Conservation (phyloP, 345 rosid species). For the Hirschfeldia incana region DNA sequence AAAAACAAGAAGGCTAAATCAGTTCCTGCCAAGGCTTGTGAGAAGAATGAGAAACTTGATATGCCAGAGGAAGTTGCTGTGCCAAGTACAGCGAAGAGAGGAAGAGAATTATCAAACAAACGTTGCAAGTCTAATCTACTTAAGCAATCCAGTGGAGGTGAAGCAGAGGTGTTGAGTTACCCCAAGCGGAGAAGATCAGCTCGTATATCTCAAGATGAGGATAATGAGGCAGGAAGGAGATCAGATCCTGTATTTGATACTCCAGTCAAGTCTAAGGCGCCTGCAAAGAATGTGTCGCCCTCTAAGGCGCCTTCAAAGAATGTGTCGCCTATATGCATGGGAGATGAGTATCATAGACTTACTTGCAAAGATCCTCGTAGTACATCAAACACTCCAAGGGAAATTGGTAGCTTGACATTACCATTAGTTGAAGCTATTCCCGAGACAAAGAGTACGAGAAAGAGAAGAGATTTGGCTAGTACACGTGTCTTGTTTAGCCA, state of each 20-base stretch:
- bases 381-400: slow-evolving; percentile 45
- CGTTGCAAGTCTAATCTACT: slow-evolving; percentile 7
- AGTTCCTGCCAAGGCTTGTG: slow-evolving; percentile 30
- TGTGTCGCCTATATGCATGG: slow-evolving; percentile 81
- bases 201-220: slow-evolving; percentile 37
- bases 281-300: slow-evolving; percentile 63
- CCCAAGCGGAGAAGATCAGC: slow-evolving; percentile 63
- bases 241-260: slow-evolving; percentile 29
- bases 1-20: slow-evolving; percentile 47
- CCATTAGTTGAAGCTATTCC: slow-evolving; percentile 44
- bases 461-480: slow-evolving; percentile 71
- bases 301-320: slow-evolving; percentile 44
- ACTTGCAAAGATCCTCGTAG: slow-evolving; percentile 60
- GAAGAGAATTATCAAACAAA: slow-evolving; percentile 21
- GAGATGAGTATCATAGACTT: slow-evolving; percentile 59
- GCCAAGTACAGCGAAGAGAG: slow-evolving; percentile 26
- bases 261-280: slow-evolving; percentile 38
- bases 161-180: slow-evolving; percentile 32
- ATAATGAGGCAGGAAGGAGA: slow-evolving; percentile 36
- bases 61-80: slow-evolving; percentile 28
- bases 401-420: slow-evolving; percentile 50
- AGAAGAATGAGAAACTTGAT: slow-evolving; percentile 34
- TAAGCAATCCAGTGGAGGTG: slow-evolving; percentile 23
- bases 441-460: slow-evolving; percentile 55
- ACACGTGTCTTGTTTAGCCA: slow-evolving; percentile 77